A percentile compares a stretch with the other conserved stretches of the same genome.
Conservation (phyloP, 1,284 basidiomycete species). For the Limonomyces culmigenus region DNA sequence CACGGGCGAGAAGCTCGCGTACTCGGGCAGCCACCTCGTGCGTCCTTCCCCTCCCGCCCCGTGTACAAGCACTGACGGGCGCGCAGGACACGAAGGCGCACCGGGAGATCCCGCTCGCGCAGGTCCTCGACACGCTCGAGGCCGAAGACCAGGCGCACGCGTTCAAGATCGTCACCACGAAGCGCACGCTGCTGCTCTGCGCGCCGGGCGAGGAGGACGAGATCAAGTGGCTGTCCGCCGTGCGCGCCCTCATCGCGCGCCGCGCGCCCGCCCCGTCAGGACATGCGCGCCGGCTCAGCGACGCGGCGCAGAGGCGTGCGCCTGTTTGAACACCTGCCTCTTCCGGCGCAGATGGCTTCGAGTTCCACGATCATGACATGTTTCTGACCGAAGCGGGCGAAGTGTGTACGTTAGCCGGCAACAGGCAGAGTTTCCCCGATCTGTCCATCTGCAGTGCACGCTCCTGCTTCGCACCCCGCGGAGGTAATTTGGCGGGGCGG, state of each 20-base stretch:
- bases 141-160: conserved; percentile 54
- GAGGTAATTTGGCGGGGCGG: too few relatives aligned
- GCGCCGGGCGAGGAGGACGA: conserved; percentile 97
- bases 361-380: too few relatives aligned
- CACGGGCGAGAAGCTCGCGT: conserved; percentile 65
- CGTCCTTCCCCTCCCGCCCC: conserved; percentile 9
- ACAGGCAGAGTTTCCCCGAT: too few relatives aligned
- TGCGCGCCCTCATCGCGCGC: conserved; percentile 77
- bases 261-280: conserved; percentile 20
- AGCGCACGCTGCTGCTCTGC: conserved; percentile 77
- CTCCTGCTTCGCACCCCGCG: too few relatives aligned
- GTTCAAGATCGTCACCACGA: conserved; percentile 95
- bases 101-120: conserved; percentile 68
- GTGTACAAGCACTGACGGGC: conserved; percentile 2
- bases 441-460: too few relatives aligned
- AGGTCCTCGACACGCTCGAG: conserved; percentile 89
- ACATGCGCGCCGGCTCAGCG: too few relatives aligned
- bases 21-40: conserved; percentile 83
- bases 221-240: conserved; percentile 93
- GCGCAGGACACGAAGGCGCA: conserved; percentile 74
- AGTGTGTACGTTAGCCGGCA: too few relatives aligned
- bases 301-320: too few relatives aligned
- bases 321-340: too few relatives aligned
- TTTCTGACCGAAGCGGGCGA: too few relatives aligned
- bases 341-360: too few relatives aligned